Evolutionary conservation across 164 flowering plant species (phyloP), one percentile per base, ranked within the genome.

Genomic region (Vitis amurensis): DNA sequence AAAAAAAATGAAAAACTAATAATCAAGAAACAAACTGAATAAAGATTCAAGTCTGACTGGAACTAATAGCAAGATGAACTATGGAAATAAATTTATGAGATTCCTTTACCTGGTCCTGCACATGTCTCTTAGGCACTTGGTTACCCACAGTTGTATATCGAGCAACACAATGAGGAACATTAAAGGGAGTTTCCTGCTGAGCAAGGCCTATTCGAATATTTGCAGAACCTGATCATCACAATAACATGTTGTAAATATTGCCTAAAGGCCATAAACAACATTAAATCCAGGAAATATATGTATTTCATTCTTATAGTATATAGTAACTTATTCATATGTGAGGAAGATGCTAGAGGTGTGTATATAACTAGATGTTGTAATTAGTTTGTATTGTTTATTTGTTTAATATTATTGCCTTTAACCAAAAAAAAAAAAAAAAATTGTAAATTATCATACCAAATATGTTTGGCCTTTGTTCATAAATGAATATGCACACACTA

Each of bases 141-240:
- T 66, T 81, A 52, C 31, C 76, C 17, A 68, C 82, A 23, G 71
- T 77, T 30, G 85, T 79, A 57, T 83, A 78, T 6, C 97, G 83
- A 70, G 97, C 93, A 74, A 96, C 85, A 79, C 95, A 96, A n/a
- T 96, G 97, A 72, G 99, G 98, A 55, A 93, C 62, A 70, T 65
- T 86, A 27, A 88, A 82, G 11, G 99, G 99, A 50, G 75, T 55
- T 19, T 96, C 93, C 57, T 93, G 95, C 63, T 82, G 80, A 56
- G 98, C 97, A 48, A 91, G 84, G 48, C 99, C 99, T 8, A 93
- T 85, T 74, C 94, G 86, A 55, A 96, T 70, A 77, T 87, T 91
- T 29, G 92, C 91, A 66, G 98, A 96, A 71, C 98, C 99, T 92
- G 55, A 15, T 50, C 30, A 71, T 30, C 17, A 31, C 49, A 50